A percentile compares a stretch with the other conserved stretches of the same genome.
These are phyloP conservation scores for Monosporascus cannonballus DNA, from an alignment of 2,329 filamentous ascomycete species.

Conservation along the genomic window DNA sequence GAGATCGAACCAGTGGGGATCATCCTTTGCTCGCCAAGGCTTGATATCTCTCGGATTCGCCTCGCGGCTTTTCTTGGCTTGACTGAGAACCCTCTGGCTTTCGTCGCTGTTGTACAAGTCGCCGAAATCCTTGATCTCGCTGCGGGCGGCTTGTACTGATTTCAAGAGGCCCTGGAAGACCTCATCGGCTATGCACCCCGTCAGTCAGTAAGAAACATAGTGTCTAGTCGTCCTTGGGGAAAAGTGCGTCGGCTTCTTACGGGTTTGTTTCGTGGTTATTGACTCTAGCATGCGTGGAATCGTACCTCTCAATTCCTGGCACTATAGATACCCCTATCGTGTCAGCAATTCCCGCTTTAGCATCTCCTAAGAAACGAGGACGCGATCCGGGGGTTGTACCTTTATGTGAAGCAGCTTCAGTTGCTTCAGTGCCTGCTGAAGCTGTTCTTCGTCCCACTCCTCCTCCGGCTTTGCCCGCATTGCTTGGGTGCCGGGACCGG, in stretches of 20 bases:
- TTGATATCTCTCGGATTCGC: constrained; percentile 51
- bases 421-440: constrained; percentile 43
- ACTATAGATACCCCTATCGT: constrained; percentile 23
- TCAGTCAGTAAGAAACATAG: not conserved
- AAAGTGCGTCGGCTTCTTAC: constrained; percentile 31
- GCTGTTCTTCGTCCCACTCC: constrained; percentile 41
- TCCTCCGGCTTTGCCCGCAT: constrained; percentile 20
- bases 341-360: not conserved
- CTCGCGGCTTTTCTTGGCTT: constrained; percentile 46
- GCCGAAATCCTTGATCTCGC: constrained; percentile 47
- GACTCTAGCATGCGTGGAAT: constrained; percentile 47
- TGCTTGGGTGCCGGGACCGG: constrained; percentile 6
- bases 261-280: constrained; percentile 42
- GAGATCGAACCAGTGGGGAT: constrained; percentile 50
- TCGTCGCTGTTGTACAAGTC: constrained; percentile 40
- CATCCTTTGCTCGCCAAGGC: constrained; percentile 52
- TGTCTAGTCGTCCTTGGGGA: not conserved
- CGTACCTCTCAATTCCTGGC: constrained; percentile 40
- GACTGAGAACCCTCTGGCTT: constrained; percentile 43
- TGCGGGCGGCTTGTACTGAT: constrained; percentile 39
- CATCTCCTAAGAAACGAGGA: no score
- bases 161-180: constrained; percentile 42
- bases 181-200: constrained; percentile 39
- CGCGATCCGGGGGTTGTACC: constrained; percentile 25
- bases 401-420: constrained; percentile 50